A percentile compares a stretch with the other conserved stretches of the same genome.
Evolutionary conservation across 352 stramenopile species (phyloP).

Genomic region (Globisporangium abappressorium): DNA sequence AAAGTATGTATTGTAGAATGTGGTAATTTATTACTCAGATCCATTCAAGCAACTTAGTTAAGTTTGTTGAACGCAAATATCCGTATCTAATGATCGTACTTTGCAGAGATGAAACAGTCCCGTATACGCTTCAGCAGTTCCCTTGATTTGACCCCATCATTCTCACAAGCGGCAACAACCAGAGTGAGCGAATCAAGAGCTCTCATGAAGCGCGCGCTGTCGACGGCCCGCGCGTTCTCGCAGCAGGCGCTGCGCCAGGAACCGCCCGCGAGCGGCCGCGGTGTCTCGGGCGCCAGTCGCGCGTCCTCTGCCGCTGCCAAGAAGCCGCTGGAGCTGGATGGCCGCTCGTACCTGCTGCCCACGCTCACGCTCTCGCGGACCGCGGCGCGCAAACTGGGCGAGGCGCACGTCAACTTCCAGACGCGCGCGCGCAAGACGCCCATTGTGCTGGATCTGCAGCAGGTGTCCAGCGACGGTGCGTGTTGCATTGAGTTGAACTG

Average conservation of each 20-base stretch:
- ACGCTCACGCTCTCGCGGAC: conserved; percentile 56
- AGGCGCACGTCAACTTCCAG: conserved; percentile 39
- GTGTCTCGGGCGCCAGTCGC: conserved; percentile 24
- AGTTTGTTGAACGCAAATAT: not conserved
- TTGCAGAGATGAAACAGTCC: not conserved
- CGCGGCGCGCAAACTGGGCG: conserved; percentile 18
- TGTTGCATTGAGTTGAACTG: not conserved
- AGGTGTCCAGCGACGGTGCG: conserved; percentile 70
- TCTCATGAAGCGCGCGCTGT: conserved; percentile 34
- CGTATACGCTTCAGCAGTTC: not conserved
- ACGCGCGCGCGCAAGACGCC: conserved; percentile 42
- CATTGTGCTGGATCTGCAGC: conserved; percentile 69
- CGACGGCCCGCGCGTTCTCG: conserved; percentile 46
- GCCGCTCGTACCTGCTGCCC: conserved; percentile 68
- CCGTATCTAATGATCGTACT: not conserved
- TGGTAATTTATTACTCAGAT: no score
- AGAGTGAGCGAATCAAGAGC: not conserved
- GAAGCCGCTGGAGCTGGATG: conserved; percentile 47
- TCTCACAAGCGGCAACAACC: conserved; percentile 3
- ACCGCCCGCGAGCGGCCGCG: conserved; percentile 27
- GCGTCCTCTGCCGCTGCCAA: conserved; percentile 14
- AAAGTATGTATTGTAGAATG: not conserved
- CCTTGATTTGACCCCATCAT: not conserved
- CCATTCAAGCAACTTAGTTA: not conserved
- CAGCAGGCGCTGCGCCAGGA: conserved; percentile 58